Evolutionary conservation across 129 eudicot genomes (phyloP), one percentile per base, ranked within the genome.

Genomic region (Pseudognaphalium luteoalbum): DNA sequence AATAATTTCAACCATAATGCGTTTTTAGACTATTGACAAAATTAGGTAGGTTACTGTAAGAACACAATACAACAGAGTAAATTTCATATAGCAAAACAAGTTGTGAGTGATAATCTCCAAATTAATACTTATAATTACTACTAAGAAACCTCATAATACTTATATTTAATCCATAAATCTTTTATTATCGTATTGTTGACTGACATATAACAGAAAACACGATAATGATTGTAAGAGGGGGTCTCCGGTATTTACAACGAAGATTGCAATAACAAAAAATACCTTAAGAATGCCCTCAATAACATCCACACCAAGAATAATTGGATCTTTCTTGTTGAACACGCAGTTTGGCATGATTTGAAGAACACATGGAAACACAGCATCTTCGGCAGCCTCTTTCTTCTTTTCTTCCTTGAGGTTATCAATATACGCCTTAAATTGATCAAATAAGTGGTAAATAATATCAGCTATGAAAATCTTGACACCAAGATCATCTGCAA

Each of bases 331-430:
- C 79, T 88, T 93, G 81, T 90, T 93, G 82, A 90, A 90, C 20
- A 93, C 89, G 6, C 98, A 93, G 66, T 87, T 85, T 2, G 96
- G 98, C 83, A 87, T 80, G 67, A 93, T 93, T 74, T 85, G 83
- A 6, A 93, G 92, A 67, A 93, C 92, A 66, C 98, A 93, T 4
- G 98, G 98, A 75, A 93, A 93, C 16, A 93, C 97, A 47, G 93
- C 98, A 29, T 90, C 97, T 32, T 88, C 98, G 70, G 96, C 91
- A 73, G 93, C 87, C 81, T 93, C 93, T 80, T 63, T 88, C 89
- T 87, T 94, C 88, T 86, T 91, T 86, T 91, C 97, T 81, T 94
- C 98, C 89, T 91, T 94, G 6, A 94, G 85, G 76, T 86, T 86
- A 76, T 94, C 93, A 37, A 94, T 91, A 68, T 91, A 91, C 3